Evolutionary conservation across 352 stramenopile genomes (phyloP).

Genomic region (Phytophthora europaea): DNA sequence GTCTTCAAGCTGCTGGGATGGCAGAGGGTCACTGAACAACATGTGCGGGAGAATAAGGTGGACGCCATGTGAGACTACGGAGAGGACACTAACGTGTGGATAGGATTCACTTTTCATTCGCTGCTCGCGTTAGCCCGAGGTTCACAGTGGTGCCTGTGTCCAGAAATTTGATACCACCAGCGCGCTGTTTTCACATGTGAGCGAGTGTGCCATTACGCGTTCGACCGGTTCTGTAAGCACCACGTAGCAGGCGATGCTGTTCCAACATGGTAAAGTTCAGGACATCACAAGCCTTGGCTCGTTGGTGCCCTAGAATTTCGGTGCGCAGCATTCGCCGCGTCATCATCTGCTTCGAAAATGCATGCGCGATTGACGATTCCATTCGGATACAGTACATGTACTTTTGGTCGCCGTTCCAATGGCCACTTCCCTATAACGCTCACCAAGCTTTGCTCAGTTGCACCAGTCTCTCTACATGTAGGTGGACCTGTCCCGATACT

Average conservation of each 20-base stretch:
- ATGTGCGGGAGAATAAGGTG: not conserved
- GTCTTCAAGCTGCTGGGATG: not conserved
- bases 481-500: not conserved
- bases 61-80: not conserved
- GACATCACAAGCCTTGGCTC: not conserved
- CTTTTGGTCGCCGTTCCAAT: conserved; percentile 17
- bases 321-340: conserved; percentile 2
- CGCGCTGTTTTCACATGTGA: not conserved
- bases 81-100: not conserved
- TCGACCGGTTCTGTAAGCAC: not conserved
- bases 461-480: conserved; percentile 1
- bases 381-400: conserved; percentile 11
- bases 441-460: conserved; percentile 32
- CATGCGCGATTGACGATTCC: conserved; percentile 16
- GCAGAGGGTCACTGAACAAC: not conserved
- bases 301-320: conserved; percentile 1
- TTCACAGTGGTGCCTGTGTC: not conserved
- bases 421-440: conserved; percentile 25
- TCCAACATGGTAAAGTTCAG: conserved; percentile 5
- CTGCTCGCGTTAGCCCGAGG: not conserved
- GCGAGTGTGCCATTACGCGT: not conserved
- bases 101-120: not conserved
- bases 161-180: not conserved
- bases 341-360: not conserved
- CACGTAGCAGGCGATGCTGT: not conserved